Evolutionary conservation across 2,329 filamentous ascomycete species (phyloP).

Genomic region (Rutstroemia sp.): DNA sequence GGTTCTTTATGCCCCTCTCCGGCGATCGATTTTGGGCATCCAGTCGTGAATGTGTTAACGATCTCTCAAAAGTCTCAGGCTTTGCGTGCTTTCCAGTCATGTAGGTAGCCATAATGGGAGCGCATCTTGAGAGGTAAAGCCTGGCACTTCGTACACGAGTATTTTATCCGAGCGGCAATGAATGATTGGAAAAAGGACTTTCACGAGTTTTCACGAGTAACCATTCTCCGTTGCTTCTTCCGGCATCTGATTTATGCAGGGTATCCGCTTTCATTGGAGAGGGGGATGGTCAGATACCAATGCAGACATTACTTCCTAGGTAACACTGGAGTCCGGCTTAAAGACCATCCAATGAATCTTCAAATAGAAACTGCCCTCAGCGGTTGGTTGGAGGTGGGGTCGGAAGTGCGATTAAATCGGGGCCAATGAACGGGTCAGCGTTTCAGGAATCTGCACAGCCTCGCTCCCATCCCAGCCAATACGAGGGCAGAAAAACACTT

Average conservation of each 20-base stretch:
- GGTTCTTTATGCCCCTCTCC: no score
- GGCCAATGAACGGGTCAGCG: not conserved
- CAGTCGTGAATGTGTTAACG: no score
- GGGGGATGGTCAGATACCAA: not conserved
- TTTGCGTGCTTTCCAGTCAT: no score
- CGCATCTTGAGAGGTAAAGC: no score
- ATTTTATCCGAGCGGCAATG: constrained; percentile 1
- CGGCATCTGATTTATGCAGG: not conserved
- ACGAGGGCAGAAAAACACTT: not conserved
- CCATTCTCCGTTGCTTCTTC: not conserved
- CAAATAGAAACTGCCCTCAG: constrained; percentile 1
- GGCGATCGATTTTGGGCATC: not conserved
- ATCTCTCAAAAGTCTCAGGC: no score
- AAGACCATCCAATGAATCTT: not conserved
- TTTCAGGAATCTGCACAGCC: constrained; percentile 5
- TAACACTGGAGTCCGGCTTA: not conserved
- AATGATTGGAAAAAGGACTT: not conserved
- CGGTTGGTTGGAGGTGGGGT: not conserved
- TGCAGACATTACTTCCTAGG: no score
- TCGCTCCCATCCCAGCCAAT: not conserved
- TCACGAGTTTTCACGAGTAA: not conserved
- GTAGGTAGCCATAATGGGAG: no score
- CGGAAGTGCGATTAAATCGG: not conserved
- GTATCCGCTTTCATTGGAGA: constrained; percentile 1
- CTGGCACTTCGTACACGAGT: no score